Percentiles rank a stretch among this genome's conserved stretches.
Conservation (phyloP, 805 yeast genomes). For the Barnettozyma botsteinii region DNA sequence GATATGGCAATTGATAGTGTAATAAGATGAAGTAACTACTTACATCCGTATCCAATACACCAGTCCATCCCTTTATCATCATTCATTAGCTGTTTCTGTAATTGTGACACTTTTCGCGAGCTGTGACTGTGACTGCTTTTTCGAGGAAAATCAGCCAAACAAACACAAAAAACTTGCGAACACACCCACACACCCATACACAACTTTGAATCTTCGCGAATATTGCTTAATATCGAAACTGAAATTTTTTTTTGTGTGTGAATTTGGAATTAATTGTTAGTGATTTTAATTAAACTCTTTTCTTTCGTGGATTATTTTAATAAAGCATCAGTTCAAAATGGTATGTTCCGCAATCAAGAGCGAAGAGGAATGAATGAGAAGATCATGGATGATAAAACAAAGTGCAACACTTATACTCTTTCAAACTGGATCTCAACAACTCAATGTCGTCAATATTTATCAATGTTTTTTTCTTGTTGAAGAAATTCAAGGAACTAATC, state of each 20-base stretch:
- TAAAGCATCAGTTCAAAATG: slow-evolving; percentile 14
- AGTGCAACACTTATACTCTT: no score
- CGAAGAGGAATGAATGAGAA: slow-evolving; percentile 1
- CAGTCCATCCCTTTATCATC: no score
- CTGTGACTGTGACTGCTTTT: not conserved
- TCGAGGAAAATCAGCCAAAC: not conserved
- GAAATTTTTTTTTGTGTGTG: slow-evolving; percentile 10
- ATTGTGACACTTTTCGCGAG: not conserved
- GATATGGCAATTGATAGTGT: no score
- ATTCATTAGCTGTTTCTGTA: no score
- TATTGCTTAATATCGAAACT: not conserved
- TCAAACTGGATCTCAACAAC: no score
- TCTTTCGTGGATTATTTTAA: slow-evolving; percentile 2
- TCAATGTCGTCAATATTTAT: no score
- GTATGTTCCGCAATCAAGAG: slow-evolving; percentile 7
- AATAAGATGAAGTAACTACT: no score
- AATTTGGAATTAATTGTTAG: slow-evolving; percentile 1
- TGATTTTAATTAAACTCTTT: not conserved
- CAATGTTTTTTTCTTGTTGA: no score
- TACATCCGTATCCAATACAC: no score
- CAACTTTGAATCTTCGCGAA: slow-evolving; percentile 3
- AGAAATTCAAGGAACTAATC: no score
- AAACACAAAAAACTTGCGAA: no score
- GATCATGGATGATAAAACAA: not conserved
- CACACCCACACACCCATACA: slow-evolving; percentile 5